A percentile compares a stretch with the other conserved stretches of the same genome.
These are phyloP conservation scores for Suhomyces maxii DNA, from an alignment of 1,139 yeast genomes.

Conservation along the genomic window DNA sequence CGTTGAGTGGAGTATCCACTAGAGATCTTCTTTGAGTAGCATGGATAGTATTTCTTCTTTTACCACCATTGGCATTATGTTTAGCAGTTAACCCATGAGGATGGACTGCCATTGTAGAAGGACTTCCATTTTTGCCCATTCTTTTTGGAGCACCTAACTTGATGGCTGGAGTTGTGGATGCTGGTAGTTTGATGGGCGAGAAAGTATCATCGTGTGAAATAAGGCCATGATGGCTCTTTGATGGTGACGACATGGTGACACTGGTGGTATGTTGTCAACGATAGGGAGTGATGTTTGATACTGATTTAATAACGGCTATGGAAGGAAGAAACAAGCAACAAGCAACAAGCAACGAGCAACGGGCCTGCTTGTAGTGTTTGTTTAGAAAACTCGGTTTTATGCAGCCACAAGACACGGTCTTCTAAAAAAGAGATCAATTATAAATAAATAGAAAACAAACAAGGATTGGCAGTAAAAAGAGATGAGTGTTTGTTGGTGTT, in stretches of 20 bases:
- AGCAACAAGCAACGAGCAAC: no score
- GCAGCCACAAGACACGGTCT: not conserved
- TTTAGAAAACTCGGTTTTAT: no score
- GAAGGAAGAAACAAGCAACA: no score
- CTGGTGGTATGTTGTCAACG: not conserved
- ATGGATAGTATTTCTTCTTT: constrained; percentile 28
- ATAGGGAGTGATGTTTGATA: not conserved
- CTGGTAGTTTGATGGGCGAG: constrained; percentile 19
- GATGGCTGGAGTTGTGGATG: constrained; percentile 2
- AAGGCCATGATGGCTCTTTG: not conserved
- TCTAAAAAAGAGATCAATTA: no score
- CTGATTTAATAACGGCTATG: no score
- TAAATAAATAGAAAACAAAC: no score
- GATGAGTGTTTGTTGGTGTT: not conserved
- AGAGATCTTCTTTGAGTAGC: constrained; percentile 12
- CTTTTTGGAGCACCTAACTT: constrained; percentile 11
- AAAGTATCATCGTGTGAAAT: constrained; percentile 13
- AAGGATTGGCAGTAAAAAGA: not conserved
- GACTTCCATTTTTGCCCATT: constrained; percentile 7
- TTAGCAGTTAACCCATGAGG: constrained; percentile 52
- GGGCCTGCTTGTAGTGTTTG: no score
- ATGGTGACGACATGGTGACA: constrained; percentile 7
- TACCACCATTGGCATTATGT: constrained; percentile 18
- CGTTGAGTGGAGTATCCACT: constrained; percentile 11
- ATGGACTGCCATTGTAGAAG: constrained; percentile 29